Base-by-base conservation (phyloP, 2,329 filamentous ascomycete species). In the Alternaria atra region DNA sequence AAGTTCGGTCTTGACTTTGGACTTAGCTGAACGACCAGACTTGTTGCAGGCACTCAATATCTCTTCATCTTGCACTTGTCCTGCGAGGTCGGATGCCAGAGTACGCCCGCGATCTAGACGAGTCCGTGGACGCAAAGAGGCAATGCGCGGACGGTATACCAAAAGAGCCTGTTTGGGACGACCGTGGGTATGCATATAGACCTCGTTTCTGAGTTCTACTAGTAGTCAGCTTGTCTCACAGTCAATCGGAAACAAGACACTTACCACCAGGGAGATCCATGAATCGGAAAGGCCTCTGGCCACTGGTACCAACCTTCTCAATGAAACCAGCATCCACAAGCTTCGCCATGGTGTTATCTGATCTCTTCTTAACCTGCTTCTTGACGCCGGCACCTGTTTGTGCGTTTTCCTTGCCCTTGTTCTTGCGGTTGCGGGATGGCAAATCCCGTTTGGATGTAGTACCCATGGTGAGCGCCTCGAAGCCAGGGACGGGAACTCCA, bases 171-270 rank as follows among this genome's bases (percentile, higher is more conserved):
- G 74, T 15, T 64, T 60, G 0, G 43, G 42, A 8, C 60, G 43
- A 23, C 29, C 32, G 17, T 52, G 10, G 3, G 62, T 66, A 20
- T 68, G 57, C 1, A 52, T 20, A 56, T 77, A 77, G 23, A 77
- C 65, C 13, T 64, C 23, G 57, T 77, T 77, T 5, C 74, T 68
- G 17, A 77, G 57, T 32, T 77, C 74, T 77, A 37, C 7, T 50
- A 1, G 20, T 4, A 8, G 13, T 69, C 29, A 67, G 63, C 29
- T 50, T 9, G 20, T 29, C n/a, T 37, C 32, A 17, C 8, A 50
- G 8, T 27, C 7, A 17, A 2, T 6, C 8, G n/a, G 37, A 8
- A 30, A 7, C 12, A 4, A 9, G 13, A 3, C 12, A 52, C 61
- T n/a, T 61, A 69, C 70, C 69, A 7, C 69, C 69, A 2, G 70